These are phyloP conservation scores for Paspalum notatum DNA, from an alignment of 176 grass and related monocot species.

Conservation along the genomic window DNA sequence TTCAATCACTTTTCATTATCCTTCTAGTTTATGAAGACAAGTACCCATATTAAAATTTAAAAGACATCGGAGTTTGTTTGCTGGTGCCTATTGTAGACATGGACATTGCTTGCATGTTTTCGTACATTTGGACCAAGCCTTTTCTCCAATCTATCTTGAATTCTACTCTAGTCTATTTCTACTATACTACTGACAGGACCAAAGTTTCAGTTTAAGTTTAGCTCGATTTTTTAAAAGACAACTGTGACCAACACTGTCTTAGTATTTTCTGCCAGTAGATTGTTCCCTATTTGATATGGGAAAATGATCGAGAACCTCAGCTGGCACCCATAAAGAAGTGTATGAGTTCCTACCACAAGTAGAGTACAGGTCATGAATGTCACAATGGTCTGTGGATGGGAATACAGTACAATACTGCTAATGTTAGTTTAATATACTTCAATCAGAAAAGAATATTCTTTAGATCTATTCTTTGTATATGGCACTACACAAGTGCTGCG, in stretches of 20 bases:
- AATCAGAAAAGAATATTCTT: slow-evolving; percentile 49
- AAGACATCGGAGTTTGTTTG: neutral
- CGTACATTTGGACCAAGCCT: slow-evolving; percentile 14
- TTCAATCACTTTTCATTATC: slow-evolving; percentile 6
- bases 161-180: neutral
- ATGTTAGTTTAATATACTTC: slow-evolving; percentile 29
- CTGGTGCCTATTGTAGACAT: slow-evolving; percentile 7
- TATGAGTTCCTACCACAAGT: slow-evolving; percentile 8
- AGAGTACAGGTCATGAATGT: slow-evolving; percentile 29
- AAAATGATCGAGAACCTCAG: slow-evolving; percentile 36
- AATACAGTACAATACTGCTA: slow-evolving; percentile 5
- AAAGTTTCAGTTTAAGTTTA: slow-evolving; percentile 13
- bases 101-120: slow-evolving; percentile 9
- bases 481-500: neutral
- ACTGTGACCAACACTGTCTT: slow-evolving; percentile 1
- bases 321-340: slow-evolving; percentile 4
- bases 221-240: slow-evolving; percentile 33
- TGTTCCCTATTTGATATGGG: no score
- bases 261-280: no score
- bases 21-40: neutral
- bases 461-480: neutral
- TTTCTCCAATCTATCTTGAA: slow-evolving; percentile 11
- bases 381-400: slow-evolving; percentile 28
- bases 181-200: neutral
- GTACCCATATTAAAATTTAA: neutral